Evolutionary conservation across 805 yeast genomes (phyloP).

Genomic region (Jamesozyma hellenica): DNA sequence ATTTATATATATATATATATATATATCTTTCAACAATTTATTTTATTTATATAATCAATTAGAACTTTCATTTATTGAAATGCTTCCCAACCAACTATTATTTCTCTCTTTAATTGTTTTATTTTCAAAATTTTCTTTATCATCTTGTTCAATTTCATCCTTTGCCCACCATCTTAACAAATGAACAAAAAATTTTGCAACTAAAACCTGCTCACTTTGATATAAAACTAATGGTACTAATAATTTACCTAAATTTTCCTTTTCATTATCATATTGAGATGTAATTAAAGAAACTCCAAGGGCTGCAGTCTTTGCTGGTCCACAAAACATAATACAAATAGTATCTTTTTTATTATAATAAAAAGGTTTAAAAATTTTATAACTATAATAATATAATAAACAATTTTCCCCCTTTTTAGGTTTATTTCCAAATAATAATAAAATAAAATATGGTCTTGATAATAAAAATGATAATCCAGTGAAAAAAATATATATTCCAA

Average conservation of each 20-base stretch:
- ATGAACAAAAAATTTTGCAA: conserved; percentile 63
- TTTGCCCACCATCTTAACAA: conserved; percentile 58
- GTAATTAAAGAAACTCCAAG: conserved; percentile 77
- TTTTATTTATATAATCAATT: too few species aligned
- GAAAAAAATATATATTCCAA: conserved; percentile 70
- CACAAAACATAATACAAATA: conserved; percentile 73
- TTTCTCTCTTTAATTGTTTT: too few species aligned
- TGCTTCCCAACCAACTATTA: too few species aligned
- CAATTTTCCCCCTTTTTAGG: conserved; percentile 39
- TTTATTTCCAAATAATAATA: conserved; percentile 29
- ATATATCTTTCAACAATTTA: not conserved
- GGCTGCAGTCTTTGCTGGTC: conserved; percentile 91
- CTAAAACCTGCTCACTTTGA: conserved; percentile 78
- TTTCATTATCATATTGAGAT: conserved; percentile 62
- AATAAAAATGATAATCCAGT: conserved; percentile 49
- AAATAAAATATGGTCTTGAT: conserved; percentile 52
- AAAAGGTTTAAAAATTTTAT: conserved; percentile 43
- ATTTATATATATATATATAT: not conserved
- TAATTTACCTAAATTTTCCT: conserved; percentile 54
- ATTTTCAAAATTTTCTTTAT: conserved; percentile 5
- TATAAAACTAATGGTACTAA: conserved; percentile 77
- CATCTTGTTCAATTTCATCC: conserved; percentile 18
- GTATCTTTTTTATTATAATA: conserved; percentile 64
- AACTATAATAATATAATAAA: conserved; percentile 34
- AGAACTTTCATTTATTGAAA: not conserved